Percentiles rank a stretch among this genome's conserved stretches.
Evolutionary conservation across 768 basidiomycete genomes (phyloP).

Genomic region (Mycena kentingensis): DNA sequence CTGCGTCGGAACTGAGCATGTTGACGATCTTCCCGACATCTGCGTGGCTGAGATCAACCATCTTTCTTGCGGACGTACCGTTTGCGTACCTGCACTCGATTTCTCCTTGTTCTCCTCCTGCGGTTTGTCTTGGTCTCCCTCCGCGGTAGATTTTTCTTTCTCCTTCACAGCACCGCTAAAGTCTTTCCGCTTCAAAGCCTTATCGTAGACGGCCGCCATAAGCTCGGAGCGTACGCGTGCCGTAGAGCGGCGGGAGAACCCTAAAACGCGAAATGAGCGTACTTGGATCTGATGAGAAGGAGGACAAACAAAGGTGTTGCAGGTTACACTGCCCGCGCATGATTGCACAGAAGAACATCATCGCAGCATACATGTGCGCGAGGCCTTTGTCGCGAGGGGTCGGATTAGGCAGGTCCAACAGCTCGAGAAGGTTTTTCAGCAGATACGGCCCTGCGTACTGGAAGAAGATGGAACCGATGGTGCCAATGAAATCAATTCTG

Average conservation of each 20-base stretch:
- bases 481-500: constrained; percentile 66
- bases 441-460: constrained; percentile 84
- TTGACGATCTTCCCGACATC: constrained; percentile 89
- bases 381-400: constrained; percentile 51
- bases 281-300: too few species aligned
- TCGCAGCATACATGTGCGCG: constrained; percentile 81
- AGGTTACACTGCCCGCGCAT: constrained; percentile 63
- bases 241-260: constrained; percentile 71
- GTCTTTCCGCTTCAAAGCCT: constrained; percentile 81
- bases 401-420: constrained; percentile 41
- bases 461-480: constrained; percentile 66
- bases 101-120: constrained; percentile 3
- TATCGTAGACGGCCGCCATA: constrained; percentile 87
- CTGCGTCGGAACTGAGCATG: constrained; percentile 80
- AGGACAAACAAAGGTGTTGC: constrained; percentile 75
- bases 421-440: constrained; percentile 55
- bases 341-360: constrained; percentile 65
- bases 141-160: constrained; percentile 40
- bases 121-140: constrained; percentile 21
- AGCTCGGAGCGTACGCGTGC: constrained; percentile 75
- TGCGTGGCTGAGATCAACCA: constrained; percentile 54
- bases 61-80: constrained; percentile 54
- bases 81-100: constrained; percentile 3
- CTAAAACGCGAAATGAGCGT: too few species aligned
- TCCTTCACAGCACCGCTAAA: constrained; percentile 71